phyloP scores from a whole-genome alignment of 192 early-diverging fungal genomes.

The Coemansia sp. region DNA sequence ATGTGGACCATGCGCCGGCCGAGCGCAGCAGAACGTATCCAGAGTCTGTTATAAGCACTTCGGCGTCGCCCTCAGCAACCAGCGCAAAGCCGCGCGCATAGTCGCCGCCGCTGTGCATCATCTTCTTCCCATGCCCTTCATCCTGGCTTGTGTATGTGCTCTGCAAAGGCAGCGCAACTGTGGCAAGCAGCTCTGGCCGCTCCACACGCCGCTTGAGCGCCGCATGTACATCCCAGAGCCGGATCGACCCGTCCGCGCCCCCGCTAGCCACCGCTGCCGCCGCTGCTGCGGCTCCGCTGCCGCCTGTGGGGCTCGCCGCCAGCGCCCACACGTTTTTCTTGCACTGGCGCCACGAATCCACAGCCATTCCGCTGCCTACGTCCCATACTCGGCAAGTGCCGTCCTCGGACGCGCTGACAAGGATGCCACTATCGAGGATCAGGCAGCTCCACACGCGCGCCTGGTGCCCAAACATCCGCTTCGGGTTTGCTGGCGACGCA shows the following conservation, averaged over 20 bases:
- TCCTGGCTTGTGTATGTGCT: not conserved
- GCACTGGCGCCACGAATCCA: constrained; percentile 54
- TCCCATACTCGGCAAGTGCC: constrained; percentile 12
- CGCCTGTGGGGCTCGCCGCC: constrained; percentile 64
- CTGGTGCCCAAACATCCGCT: constrained; percentile 67
- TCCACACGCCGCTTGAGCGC: not conserved
- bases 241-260: constrained; percentile 79
- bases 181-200: not conserved
- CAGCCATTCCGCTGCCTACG: not conserved
- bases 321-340: constrained; percentile 83
- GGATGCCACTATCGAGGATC: constrained; percentile 52
- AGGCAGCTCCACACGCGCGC: constrained; percentile 81
- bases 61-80: constrained; percentile 17
- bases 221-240: constrained; percentile 59
- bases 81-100: constrained; percentile 58
- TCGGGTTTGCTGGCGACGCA: not conserved
- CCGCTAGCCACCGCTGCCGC: constrained; percentile 66
- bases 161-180: not conserved
- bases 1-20: not conserved
- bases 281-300: constrained; percentile 3
- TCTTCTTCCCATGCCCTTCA: too few species aligned
- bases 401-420: constrained; percentile 71
- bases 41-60: too few species aligned
- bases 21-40: constrained; percentile 37
- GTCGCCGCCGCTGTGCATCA: constrained; percentile 19